phyloP scores from a whole-genome alignment of 805 yeast genomes.

The Wickerhamiella qilinensis region DNA sequence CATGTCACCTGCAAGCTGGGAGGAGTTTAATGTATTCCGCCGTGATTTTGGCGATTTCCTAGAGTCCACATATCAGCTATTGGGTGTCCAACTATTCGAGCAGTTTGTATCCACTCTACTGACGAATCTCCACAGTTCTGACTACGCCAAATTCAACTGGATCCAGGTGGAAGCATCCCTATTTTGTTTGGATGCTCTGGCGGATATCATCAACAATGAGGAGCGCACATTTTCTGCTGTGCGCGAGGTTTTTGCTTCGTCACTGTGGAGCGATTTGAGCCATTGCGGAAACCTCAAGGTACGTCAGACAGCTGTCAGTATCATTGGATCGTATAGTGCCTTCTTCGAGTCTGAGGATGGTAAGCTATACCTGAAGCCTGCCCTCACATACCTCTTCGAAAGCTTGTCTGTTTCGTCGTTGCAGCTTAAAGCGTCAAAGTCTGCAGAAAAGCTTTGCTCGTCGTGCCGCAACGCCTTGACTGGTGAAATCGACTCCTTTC shows the following conservation, averaged over 20 bases:
- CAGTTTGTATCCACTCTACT: slow-evolving; percentile 20
- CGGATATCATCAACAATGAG: slow-evolving; percentile 31
- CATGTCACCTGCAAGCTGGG: slow-evolving; percentile 18
- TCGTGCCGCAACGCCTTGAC: slow-evolving; percentile 15
- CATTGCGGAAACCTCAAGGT: slow-evolving; percentile 18
- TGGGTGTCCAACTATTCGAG: slow-evolving; percentile 37
- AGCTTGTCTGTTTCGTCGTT: slow-evolving; percentile 20
- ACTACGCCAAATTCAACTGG: slow-evolving; percentile 13
- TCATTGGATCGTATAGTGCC: slow-evolving; percentile 43
- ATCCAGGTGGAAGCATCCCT: slow-evolving; percentile 44
- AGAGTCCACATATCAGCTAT: slow-evolving; percentile 50
- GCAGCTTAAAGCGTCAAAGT: slow-evolving; percentile 32
- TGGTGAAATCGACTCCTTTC: slow-evolving; percentile 16
- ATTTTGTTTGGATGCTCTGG: slow-evolving; percentile 39
- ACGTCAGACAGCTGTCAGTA: slow-evolving; percentile 35
- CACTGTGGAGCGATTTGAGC: slow-evolving; percentile 18
- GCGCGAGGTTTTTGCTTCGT: slow-evolving; percentile 16
- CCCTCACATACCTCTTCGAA: slow-evolving; percentile 40
- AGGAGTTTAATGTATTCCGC: slow-evolving; percentile 55
- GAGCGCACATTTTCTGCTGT: slow-evolving; percentile 20
- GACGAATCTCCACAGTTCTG: background rate
- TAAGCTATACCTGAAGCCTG: slow-evolving; percentile 28
- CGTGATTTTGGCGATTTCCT: slow-evolving; percentile 63
- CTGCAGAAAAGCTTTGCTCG: slow-evolving; percentile 34
- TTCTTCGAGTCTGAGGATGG: slow-evolving; percentile 38